A percentile compares a stretch with the other conserved stretches of the same genome.
Evolutionary conservation across 2,329 filamentous ascomycete genomes (phyloP).

Genomic region (Ascosphaera aggregata): DNA sequence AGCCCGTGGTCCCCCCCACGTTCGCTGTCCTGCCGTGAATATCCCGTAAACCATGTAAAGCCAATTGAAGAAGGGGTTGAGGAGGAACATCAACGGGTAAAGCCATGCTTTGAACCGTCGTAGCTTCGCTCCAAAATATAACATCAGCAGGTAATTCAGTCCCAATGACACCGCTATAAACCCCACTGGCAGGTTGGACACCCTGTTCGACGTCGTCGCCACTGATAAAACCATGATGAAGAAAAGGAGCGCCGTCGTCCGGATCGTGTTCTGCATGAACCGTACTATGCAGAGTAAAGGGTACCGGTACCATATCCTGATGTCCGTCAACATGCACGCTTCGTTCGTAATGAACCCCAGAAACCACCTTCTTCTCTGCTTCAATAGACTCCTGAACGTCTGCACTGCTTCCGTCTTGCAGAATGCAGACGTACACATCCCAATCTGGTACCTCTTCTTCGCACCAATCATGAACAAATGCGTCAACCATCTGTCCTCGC

Average conservation of each 20-base stretch:
- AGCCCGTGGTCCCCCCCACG: constrained; percentile 83
- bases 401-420: constrained; percentile 97
- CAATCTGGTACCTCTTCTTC: constrained; percentile 80
- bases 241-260: constrained; percentile 81
- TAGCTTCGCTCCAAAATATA: constrained; percentile 79
- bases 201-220: constrained; percentile 56
- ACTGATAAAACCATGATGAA: constrained; percentile 82
- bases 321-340: constrained; percentile 92
- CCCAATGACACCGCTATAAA: constrained; percentile 87
- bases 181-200: constrained; percentile 62
- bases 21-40: constrained; percentile 79
- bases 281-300: constrained; percentile 66
- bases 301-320: constrained; percentile 76
- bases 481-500: constrained; percentile 90
- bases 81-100: constrained; percentile 82
- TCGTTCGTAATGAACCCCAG: constrained; percentile 95
- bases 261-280: constrained; percentile 90
- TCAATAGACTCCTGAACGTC: constrained; percentile 61
- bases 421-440: constrained; percentile 93
- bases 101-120: constrained; percentile 83
- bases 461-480: constrained; percentile 98
- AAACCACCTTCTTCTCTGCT: constrained; percentile 92
- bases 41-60: constrained; percentile 95
- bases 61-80: constrained; percentile 98
- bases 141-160: constrained; percentile 84